Evolutionary conservation across 2,329 filamentous ascomycete genomes (phyloP).

Genomic region (Cladosporium sp.): DNA sequence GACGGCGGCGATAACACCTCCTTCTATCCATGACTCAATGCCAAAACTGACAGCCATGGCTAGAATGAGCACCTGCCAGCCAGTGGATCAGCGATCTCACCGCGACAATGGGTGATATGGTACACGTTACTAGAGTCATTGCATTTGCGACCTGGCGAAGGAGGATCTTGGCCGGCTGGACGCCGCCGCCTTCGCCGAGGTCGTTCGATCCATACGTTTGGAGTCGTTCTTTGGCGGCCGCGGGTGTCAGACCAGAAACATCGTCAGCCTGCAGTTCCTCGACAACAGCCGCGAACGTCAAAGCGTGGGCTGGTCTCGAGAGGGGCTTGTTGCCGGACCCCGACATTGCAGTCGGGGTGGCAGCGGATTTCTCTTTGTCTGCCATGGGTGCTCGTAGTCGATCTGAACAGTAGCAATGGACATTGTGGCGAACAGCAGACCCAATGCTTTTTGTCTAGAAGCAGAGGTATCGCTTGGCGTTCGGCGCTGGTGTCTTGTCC

Average conservation of each 20-base stretch:
- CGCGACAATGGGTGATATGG: constrained; percentile 1
- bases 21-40: constrained; percentile 43
- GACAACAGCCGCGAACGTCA: constrained; percentile 48
- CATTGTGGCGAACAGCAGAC: no score
- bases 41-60: constrained; percentile 45
- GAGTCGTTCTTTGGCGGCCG: constrained; percentile 54
- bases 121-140: constrained; percentile 53
- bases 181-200: constrained; percentile 60
- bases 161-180: constrained; percentile 66
- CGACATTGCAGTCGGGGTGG: constrained; percentile 10
- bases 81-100: constrained; percentile 12
- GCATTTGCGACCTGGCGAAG: constrained; percentile 69
- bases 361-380: background rate
- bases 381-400: no score
- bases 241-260: constrained; percentile 59
- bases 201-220: constrained; percentile 64
- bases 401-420: no score
- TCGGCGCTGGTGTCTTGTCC: no score
- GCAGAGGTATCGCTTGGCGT: no score
- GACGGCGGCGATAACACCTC: constrained; percentile 41
- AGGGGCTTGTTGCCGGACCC: constrained; percentile 47
- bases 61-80: constrained; percentile 38
- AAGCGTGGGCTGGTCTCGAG: constrained; percentile 56
- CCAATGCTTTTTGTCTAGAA: no score
- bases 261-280: constrained; percentile 56